phyloP scores from a whole-genome alignment of 164 flowering plant genomes.

The Macadamia tetraphylla region DNA sequence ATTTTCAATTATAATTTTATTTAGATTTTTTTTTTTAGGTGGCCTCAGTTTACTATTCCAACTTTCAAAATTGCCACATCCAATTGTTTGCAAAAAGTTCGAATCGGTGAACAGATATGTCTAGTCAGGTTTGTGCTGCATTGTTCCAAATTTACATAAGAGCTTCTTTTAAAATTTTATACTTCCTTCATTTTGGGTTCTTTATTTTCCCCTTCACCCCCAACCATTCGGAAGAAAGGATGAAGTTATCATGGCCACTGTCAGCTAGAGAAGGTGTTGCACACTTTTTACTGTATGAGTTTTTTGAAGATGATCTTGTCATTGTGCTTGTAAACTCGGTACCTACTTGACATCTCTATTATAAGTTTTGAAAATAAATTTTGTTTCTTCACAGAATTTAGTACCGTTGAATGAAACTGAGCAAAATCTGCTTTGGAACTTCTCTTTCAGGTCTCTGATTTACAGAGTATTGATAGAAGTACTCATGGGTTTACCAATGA shows the following conservation, averaged over 20 bases:
- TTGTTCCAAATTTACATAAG: neutral
- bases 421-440: neutral
- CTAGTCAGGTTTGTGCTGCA: conserved; percentile 66
- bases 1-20: too few relatives aligned
- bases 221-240: conserved; percentile 78
- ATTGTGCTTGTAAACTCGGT: neutral
- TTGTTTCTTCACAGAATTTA: conserved; percentile 1
- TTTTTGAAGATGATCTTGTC: conserved; percentile 48
- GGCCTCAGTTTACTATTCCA: conserved; percentile 77
- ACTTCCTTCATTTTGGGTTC: conserved; percentile 12
- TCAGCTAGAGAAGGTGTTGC: conserved; percentile 71
- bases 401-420: neutral
- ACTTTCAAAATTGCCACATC: conserved; percentile 54
- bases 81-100: conserved; percentile 52
- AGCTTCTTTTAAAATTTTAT: neutral
- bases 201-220: conserved; percentile 19
- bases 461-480: conserved; percentile 8
- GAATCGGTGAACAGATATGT: conserved; percentile 73
- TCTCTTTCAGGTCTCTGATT: conserved; percentile 18
- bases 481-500: conserved; percentile 64
- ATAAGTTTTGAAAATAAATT: neutral
- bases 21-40: conserved; percentile 39
- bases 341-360: neutral
- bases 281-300: conserved; percentile 69
- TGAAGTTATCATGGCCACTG: conserved; percentile 93